These are phyloP conservation scores for Gentiana straminea DNA, from an alignment of 257 asterid genomes.

Conservation along the genomic window DNA sequence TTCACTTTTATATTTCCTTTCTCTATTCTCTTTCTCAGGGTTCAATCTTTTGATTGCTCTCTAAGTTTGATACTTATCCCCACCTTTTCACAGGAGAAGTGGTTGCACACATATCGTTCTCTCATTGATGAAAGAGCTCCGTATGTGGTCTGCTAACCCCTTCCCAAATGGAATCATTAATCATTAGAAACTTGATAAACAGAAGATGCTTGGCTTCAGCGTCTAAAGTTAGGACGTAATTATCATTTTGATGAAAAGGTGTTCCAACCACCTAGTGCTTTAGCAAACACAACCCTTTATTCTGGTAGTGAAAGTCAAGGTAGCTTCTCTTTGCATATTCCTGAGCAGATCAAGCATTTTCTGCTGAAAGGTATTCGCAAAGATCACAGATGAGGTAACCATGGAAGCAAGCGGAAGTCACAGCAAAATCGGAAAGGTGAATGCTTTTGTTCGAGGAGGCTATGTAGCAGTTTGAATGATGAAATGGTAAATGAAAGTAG, in stretches of 20 bases:
- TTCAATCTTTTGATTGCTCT: background rate
- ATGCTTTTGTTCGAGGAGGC: slow-evolving; percentile 33
- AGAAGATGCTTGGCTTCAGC: slow-evolving; percentile 93
- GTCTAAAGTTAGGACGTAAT: slow-evolving; percentile 84
- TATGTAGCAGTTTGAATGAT: slow-evolving; percentile 26
- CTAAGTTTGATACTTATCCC: slow-evolving; percentile 12
- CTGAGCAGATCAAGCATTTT: slow-evolving; percentile 76
- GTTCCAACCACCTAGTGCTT: slow-evolving; percentile 47
- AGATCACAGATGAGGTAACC: slow-evolving; percentile 68
- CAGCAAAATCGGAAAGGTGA: slow-evolving; percentile 42
- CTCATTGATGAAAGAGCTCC: slow-evolving; percentile 98
- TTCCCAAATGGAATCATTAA: slow-evolving; percentile 51
- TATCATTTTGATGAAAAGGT: slow-evolving; percentile 85
- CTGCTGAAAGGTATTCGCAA: slow-evolving; percentile 66
- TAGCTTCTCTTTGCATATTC: slow-evolving; percentile 45
- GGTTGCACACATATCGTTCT: slow-evolving; percentile 85
- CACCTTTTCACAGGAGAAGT: slow-evolving; percentile 60
- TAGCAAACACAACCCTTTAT: slow-evolving; percentile 27
- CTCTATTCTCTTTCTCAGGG: background rate
- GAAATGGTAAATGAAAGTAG: slow-evolving; percentile 39
- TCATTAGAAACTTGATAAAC: slow-evolving; percentile 95
- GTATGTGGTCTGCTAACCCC: slow-evolving; percentile 95
- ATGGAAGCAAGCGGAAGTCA: slow-evolving; percentile 49
- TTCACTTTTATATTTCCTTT: slow-evolving; percentile 13
- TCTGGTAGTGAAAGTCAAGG: slow-evolving; percentile 40